phyloP scores from a whole-genome alignment of 169 alveolate species.

The Plasmodium knowlesi region DNA sequence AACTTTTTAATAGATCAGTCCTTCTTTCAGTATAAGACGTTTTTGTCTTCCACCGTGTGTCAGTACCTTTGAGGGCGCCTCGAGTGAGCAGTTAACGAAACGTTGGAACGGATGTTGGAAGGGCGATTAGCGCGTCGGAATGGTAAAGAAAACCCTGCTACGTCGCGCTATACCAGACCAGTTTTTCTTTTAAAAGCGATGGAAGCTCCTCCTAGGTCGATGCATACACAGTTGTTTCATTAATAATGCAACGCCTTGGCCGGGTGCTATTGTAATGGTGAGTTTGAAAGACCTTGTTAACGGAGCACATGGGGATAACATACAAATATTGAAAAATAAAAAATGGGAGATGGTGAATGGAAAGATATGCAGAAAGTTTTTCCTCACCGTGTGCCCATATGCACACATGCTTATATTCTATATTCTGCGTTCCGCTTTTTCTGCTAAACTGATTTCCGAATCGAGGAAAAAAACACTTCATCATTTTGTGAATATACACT shows the following conservation, averaged over 20 bases:
- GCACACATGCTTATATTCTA: not conserved
- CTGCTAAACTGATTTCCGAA: not conserved
- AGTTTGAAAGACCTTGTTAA: not conserved
- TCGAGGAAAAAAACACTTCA: not conserved
- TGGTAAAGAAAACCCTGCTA: not conserved
- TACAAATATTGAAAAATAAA: slow-evolving; percentile 2
- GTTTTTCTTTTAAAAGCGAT: not conserved
- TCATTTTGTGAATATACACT: not conserved
- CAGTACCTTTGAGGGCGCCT: slow-evolving; percentile 22
- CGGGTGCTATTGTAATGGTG: not conserved
- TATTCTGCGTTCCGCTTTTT: not conserved
- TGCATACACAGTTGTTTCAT: not conserved
- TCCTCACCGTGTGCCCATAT: too few relatives aligned
- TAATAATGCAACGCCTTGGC: not conserved
- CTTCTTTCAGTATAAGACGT: slow-evolving; percentile 31
- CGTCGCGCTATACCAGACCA: not conserved
- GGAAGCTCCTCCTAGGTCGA: not conserved
- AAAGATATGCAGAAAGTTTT: not conserved
- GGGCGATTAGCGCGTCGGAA: not conserved
- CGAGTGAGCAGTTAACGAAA: not conserved
- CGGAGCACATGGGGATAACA: not conserved
- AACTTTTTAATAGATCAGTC: slow-evolving; percentile 61
- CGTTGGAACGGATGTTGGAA: not conserved
- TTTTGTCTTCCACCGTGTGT: slow-evolving; percentile 24
- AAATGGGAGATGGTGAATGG: not conserved